Evolutionary conservation across 768 basidiomycete genomes (phyloP).

Genomic region (Suillus tomentosus): DNA sequence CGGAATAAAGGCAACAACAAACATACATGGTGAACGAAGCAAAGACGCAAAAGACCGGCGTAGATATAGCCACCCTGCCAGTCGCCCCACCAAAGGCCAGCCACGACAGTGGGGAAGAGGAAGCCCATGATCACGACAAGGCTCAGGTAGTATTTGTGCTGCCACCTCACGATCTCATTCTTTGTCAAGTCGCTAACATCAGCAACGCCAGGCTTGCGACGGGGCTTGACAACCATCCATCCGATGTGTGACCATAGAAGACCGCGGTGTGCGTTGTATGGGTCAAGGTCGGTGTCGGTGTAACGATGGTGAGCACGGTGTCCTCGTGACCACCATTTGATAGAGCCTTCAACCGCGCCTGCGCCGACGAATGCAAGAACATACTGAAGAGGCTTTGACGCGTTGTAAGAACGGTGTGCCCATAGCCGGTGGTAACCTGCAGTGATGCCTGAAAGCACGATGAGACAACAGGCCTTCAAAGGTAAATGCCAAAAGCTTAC

Average conservation of each 20-base stretch:
- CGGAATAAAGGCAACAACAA: slow-evolving; percentile 6
- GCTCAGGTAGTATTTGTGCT: slow-evolving; percentile 76
- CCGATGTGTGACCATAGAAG: slow-evolving; percentile 86
- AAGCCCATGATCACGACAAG: slow-evolving; percentile 74
- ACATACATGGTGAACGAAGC: slow-evolving; percentile 87
- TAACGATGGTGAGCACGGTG: slow-evolving; percentile 98
- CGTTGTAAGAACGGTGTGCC: slow-evolving; percentile 96
- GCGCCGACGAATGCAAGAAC: slow-evolving; percentile 81
- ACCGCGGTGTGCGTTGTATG: slow-evolving; percentile 91
- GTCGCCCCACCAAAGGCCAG: slow-evolving; percentile 85
- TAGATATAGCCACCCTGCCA: slow-evolving; percentile 85
- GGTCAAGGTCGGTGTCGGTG: slow-evolving; percentile 96
- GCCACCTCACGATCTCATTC: slow-evolving; percentile 82
- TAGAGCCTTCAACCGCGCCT: slow-evolving; percentile 94
- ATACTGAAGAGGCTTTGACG: slow-evolving; percentile 83
- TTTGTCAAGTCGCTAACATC: slow-evolving; percentile 86
- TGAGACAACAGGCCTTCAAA: slow-evolving; percentile 38
- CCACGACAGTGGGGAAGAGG: slow-evolving; percentile 72
- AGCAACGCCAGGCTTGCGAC: slow-evolving; percentile 85
- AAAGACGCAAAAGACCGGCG: slow-evolving; percentile 74
- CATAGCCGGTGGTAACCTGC: slow-evolving; percentile 97
- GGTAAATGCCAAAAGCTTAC: slow-evolving; percentile 48
- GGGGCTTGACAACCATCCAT: slow-evolving; percentile 93
- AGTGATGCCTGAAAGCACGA: slow-evolving; percentile 60
- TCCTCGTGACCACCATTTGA: slow-evolving; percentile 98